Percentiles rank a stretch among this genome's conserved stretches.
Evolutionary conservation across 2,329 filamentous ascomycete genomes (phyloP).

Genomic region (Microdochium trichocladiopsis): DNA sequence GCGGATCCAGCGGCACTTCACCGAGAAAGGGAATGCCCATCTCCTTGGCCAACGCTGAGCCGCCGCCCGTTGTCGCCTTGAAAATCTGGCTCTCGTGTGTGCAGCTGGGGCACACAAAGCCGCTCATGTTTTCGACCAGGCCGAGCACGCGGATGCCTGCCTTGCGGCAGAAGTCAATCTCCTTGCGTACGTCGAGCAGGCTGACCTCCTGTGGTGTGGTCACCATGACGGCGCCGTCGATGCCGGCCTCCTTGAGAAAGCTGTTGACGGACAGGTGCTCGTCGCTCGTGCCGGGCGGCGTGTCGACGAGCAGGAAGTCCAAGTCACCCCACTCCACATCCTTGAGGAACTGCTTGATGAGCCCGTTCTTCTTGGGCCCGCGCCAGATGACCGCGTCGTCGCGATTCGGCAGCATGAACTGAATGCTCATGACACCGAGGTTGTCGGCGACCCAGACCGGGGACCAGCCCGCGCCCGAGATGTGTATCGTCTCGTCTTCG

Average conservation of each 20-base stretch:
- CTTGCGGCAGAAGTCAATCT: slow-evolving; percentile 96
- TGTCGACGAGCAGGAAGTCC: slow-evolving; percentile 91
- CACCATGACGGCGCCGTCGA: slow-evolving; percentile 88
- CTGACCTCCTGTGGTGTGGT: slow-evolving; percentile 94
- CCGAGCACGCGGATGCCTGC: slow-evolving; percentile 84
- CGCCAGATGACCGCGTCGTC: slow-evolving; percentile 98
- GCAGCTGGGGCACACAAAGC: slow-evolving; percentile 93
- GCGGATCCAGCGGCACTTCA: slow-evolving; percentile 81
- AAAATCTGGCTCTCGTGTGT: slow-evolving; percentile 81
- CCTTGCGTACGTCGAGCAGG: slow-evolving; percentile 88
- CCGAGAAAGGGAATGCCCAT: slow-evolving; percentile 86
- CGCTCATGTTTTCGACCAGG: slow-evolving; percentile 95
- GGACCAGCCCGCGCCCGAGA: slow-evolving; percentile 83
- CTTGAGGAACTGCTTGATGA: slow-evolving; percentile 97
- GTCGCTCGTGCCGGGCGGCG: slow-evolving; percentile 89
- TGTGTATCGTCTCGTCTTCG: slow-evolving; percentile 86
- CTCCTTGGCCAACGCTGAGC: slow-evolving; percentile 71
- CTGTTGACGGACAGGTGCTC: slow-evolving; percentile 93
- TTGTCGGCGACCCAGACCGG: slow-evolving; percentile 96
- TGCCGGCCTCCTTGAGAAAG: slow-evolving; percentile 82
- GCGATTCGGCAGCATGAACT: slow-evolving; percentile 92
- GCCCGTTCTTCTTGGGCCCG: slow-evolving; percentile 94
- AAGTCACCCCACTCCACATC: slow-evolving; percentile 97
- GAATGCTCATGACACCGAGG: slow-evolving; percentile 91
- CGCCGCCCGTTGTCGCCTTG: slow-evolving; percentile 83